These are phyloP conservation scores for Coniochaeta prunicola DNA, from an alignment of 2,329 filamentous ascomycete genomes.

Conservation along the genomic window DNA sequence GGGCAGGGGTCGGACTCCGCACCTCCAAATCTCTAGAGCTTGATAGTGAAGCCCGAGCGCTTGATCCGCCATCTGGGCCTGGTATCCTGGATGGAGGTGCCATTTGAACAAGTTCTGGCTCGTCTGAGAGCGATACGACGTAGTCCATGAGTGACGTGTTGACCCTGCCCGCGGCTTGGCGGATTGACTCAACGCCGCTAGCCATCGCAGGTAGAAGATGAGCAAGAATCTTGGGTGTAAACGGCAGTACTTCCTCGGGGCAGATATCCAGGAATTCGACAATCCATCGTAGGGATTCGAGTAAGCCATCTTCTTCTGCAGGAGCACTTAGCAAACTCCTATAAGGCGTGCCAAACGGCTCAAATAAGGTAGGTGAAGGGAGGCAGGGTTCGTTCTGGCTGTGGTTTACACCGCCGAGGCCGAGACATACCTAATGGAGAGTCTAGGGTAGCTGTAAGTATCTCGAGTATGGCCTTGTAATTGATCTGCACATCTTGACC, in stretches of 20 bases:
- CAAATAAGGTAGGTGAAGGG: too few relatives aligned
- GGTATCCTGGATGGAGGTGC: constrained; percentile 30
- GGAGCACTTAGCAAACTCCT: constrained; percentile 9
- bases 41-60: constrained; percentile 43
- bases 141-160: constrained; percentile 91
- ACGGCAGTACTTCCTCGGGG: constrained; percentile 90
- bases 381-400: too few relatives aligned
- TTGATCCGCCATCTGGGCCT: constrained; percentile 36
- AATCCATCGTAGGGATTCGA: constrained; percentile 91
- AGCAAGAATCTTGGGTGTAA: constrained; percentile 85
- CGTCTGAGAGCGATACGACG: constrained; percentile 82
- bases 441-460: constrained; percentile 82
- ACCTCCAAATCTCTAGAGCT: constrained; percentile 47
- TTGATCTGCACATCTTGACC: constrained; percentile 96
- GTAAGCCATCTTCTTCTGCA: constrained; percentile 79
- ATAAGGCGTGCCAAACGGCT: constrained; percentile 2
- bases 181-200: constrained; percentile 81
- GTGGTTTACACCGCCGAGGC: constrained; percentile 1
- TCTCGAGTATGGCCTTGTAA: constrained; percentile 84
- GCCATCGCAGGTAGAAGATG: constrained; percentile 93
- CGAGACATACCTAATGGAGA: constrained; percentile 60
- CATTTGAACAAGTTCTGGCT: constrained; percentile 35
- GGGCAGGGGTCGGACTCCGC: constrained; percentile 43
- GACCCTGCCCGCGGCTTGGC: constrained; percentile 79
- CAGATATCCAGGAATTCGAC: constrained; percentile 96